Base-by-base conservation (phyloP, 2,329 filamentous ascomycete genomes). In the Colletotrichum incanum region DNA sequence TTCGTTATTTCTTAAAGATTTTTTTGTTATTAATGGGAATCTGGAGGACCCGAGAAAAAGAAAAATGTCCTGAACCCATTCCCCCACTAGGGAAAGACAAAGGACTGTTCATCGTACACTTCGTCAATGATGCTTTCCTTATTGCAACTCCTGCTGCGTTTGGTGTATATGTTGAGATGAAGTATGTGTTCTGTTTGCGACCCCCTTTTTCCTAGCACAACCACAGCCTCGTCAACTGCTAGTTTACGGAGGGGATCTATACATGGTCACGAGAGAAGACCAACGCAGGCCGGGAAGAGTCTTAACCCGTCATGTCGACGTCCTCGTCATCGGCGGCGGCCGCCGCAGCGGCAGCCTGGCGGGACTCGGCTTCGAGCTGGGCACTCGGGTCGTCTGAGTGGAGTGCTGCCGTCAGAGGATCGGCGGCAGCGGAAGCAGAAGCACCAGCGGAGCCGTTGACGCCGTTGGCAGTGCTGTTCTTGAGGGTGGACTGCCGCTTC, bases 291-390 rank as follows among this genome's bases (percentile, higher is more conserved):
- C 34, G 0, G 37, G 37, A n/a, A 26, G 47, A 20, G 23, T 7
- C 34, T 79, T 85, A 89, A 59, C 86, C 88, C 41, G 82, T 85
- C 91, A 93, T 93, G 65, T 88, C 83, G 41, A 92, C 87, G 77
- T 92, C 90, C 11, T 80, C 83, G 72, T 89, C 86, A 9, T 79
- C 77, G 34, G 67, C 67, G n/a, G 62, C 18, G 77, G 78, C 54
- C 8, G 61, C 12, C 76, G 78, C 41, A n/a, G 76, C 77, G 12
- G 79, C 79, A 23, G 84, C 84, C 74, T 88, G 86, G 67, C 85
- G 83, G 79, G 88, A 87, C 78, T 91, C 89, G 52, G 86, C 80
- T 78, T 88, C 84, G 73, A 91, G 79, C 79, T 90, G 89, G 59
- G 86, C 84, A 69, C 84, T 87, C 3, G 88, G 86, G 52, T 87